A percentile compares a stretch with the other conserved stretches of the same genome.
phyloP scores from a whole-genome alignment of 805 yeast genomes.

The Metschnikowia lachancei region DNA sequence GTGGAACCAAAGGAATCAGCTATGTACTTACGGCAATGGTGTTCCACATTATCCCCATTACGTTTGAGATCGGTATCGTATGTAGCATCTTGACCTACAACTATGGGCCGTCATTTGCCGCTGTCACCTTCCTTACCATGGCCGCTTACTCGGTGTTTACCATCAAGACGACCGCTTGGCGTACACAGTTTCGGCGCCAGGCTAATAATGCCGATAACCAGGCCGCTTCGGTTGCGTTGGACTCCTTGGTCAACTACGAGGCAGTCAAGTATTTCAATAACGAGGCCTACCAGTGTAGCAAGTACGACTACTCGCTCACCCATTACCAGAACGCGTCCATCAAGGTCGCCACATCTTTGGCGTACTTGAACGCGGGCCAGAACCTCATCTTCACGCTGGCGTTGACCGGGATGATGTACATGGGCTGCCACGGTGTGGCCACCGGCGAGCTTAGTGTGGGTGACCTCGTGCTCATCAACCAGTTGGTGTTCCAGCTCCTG shows the following conservation, averaged over 20 bases:
- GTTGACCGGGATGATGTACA: conserved; percentile 93
- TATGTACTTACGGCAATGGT: conserved; percentile 94
- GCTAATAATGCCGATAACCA: conserved; percentile 90
- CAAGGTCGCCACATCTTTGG: conserved; percentile 80
- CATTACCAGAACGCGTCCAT: conserved; percentile 73
- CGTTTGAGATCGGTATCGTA: conserved; percentile 88
- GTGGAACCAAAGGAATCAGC: conserved; percentile 97
- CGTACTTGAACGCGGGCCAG: conserved; percentile 77
- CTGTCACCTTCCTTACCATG: conserved; percentile 86
- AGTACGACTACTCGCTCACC: conserved; percentile 72
- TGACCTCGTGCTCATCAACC: conserved; percentile 91
- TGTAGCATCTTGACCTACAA: conserved; percentile 92
- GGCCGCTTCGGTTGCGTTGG: conserved; percentile 93
- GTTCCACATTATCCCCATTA: conserved; percentile 91
- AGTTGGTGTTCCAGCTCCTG: conserved; percentile 90
- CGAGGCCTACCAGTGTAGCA: conserved; percentile 72
- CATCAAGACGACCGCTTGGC: conserved; percentile 91
- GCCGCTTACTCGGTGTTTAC: conserved; percentile 84
- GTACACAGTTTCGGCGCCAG: conserved; percentile 84
- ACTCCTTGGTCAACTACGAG: conserved; percentile 90
- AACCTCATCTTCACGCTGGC: conserved; percentile 82
- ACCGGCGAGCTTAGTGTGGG: conserved; percentile 84
- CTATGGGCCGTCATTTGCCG: conserved; percentile 86
- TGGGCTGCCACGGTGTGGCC: conserved; percentile 95
- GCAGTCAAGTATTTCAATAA: conserved; percentile 93